Evolutionary conservation across 371 early-diverging fungal species (phyloP).

Genomic region (Conidiobolus incongruus): DNA sequence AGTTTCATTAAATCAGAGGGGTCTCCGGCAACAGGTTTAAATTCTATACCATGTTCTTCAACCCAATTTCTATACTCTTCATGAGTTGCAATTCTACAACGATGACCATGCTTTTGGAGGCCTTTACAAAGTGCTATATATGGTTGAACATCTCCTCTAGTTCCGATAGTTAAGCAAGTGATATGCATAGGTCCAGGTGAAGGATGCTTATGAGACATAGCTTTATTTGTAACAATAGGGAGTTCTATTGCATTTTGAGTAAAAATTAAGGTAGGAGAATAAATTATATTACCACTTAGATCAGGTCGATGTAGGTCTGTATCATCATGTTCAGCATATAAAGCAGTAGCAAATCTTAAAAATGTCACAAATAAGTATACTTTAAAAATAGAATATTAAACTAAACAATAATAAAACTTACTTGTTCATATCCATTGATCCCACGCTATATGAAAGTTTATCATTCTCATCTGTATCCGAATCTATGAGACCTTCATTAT

Average conservation of each 20-base stretch:
- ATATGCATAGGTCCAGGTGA: conserved; percentile 33
- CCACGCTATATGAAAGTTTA: no score
- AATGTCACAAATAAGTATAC: no score
- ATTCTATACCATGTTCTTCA: conserved; percentile 50
- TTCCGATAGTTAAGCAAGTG: conserved; percentile 60
- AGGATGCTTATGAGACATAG: conserved; percentile 3
- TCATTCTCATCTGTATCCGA: no score
- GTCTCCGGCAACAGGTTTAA: conserved; percentile 42
- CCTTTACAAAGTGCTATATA: conserved; percentile 63
- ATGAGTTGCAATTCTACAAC: conserved; percentile 51
- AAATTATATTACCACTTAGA: no score
- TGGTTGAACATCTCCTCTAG: conserved; percentile 70
- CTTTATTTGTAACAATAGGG: no score
- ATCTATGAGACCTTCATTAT: background rate
- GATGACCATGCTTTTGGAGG: conserved; percentile 43
- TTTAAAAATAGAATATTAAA: no score
- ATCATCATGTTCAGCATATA: background rate
- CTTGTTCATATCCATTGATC: background rate
- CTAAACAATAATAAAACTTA: background rate
- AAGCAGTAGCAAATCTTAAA: background rate
- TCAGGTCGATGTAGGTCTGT: background rate
- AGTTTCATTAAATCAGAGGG: conserved; percentile 40
- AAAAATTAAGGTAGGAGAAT: no score
- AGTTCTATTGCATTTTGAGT: no score
- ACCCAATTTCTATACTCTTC: conserved; percentile 52